phyloP scores from a whole-genome alignment of 345 rosid species.

The Laguncularia racemosa region DNA sequence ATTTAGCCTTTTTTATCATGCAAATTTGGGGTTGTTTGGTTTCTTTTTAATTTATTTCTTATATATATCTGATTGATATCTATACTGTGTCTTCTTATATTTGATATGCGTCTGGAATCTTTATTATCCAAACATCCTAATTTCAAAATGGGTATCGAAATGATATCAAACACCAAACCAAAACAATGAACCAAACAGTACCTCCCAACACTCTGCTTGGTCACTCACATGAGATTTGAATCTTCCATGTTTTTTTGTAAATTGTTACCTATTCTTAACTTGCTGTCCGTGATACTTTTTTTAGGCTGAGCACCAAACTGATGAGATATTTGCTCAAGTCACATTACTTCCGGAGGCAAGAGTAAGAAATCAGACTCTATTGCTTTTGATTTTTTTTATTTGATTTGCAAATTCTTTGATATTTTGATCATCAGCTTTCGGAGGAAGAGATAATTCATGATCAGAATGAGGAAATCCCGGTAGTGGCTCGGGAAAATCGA shows the following conservation, averaged over 20 bases:
- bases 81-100: no score
- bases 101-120: no score
- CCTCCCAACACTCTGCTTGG: no score
- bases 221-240: not conserved
- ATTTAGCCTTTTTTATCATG: not conserved
- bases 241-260: not conserved
- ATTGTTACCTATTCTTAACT: not conserved
- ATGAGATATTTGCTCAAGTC: slow-evolving; percentile 48
- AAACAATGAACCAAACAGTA: no score
- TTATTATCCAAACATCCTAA: no score
- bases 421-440: slow-evolving; percentile 2
- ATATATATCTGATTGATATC: no score
- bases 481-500: slow-evolving; percentile 9
- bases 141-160: no score
- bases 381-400: not conserved
- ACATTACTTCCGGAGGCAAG: slow-evolving; percentile 32
- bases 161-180: no score
- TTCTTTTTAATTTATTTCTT: no score
- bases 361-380: slow-evolving; percentile 22
- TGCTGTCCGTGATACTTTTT: not conserved
- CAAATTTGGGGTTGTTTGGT: not conserved
- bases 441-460: slow-evolving; percentile 30
- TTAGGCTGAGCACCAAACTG: slow-evolving; percentile 45
- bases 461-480: slow-evolving; percentile 6
- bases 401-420: not conserved